A percentile compares a stretch with the other conserved stretches of the same genome.
phyloP scores from a whole-genome alignment of 352 stramenopile species.

The Phytophthora pseudosyringae region DNA sequence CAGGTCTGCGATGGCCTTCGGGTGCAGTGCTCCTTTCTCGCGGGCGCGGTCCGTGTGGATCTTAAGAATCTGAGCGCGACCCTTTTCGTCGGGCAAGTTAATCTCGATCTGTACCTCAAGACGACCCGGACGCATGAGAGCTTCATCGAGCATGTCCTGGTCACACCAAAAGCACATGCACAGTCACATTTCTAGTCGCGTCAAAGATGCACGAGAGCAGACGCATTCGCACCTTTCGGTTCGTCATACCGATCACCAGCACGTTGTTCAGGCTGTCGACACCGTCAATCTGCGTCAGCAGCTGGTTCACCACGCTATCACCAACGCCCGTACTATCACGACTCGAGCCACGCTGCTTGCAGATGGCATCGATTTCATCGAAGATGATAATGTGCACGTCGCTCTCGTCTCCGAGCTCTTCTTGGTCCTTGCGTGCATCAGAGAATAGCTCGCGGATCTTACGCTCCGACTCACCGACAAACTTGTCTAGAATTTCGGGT shows the following conservation, averaged over 20 bases:
- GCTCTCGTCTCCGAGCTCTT: constrained; percentile 95
- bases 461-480: constrained; percentile 98
- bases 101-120: constrained; percentile 99
- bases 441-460: constrained; percentile 99
- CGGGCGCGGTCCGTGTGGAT: constrained; percentile 96
- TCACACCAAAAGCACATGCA: constrained; percentile 9
- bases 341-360: constrained; percentile 94
- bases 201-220: background rate
- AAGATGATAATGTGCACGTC: constrained; percentile 99
- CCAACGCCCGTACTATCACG: constrained; percentile 96
- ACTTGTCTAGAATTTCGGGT: constrained; percentile 99
- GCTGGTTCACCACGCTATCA: constrained; percentile 99
- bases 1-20: constrained; percentile 77
- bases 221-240: constrained; percentile 92
- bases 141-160: constrained; percentile 94
- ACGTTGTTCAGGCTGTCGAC: constrained; percentile 99
- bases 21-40: constrained; percentile 75
- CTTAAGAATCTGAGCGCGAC: constrained; percentile 97
- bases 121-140: constrained; percentile 97
- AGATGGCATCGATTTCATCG: constrained; percentile 99
- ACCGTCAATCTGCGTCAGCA: constrained; percentile 99
- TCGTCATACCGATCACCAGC: constrained; percentile 99
- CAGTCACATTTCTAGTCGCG: background rate
- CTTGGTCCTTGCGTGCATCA: constrained; percentile 91
- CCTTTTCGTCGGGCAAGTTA: constrained; percentile 95